Evolutionary conservation across 23 red algal species (phyloP).

Genomic region (Gracilaria domingensis): DNA sequence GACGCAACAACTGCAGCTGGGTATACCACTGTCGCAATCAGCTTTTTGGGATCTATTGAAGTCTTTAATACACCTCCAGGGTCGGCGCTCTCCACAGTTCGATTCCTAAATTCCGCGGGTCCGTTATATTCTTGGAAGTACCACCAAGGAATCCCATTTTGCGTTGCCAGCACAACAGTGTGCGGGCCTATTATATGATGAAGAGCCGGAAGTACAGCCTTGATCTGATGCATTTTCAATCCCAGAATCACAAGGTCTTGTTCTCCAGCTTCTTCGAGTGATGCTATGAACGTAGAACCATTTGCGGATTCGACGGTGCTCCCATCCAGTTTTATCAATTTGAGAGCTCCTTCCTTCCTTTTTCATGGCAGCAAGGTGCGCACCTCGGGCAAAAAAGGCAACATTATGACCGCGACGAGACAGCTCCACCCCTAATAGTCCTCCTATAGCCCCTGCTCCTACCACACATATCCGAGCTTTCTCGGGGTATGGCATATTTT

Average conservation of each 20-base stretch:
- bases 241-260: slow-evolving; percentile 76
- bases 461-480: slow-evolving; percentile 68
- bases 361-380: slow-evolving; percentile 72
- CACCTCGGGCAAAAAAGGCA: slow-evolving; percentile 68
- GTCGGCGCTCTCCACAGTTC: slow-evolving; percentile 60
- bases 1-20: slow-evolving; percentile 63
- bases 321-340: slow-evolving; percentile 40
- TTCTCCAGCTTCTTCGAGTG: slow-evolving; percentile 20
- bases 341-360: neutral
- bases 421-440: slow-evolving; percentile 72
- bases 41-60: slow-evolving; percentile 59
- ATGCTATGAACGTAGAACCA: slow-evolving; percentile 36
- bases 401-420: slow-evolving; percentile 65
- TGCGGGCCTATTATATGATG: slow-evolving; percentile 31
- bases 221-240: slow-evolving; percentile 80
- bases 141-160: slow-evolving; percentile 90
- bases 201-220: slow-evolving; percentile 38
- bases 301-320: slow-evolving; percentile 27
- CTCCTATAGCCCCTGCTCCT: slow-evolving; percentile 81
- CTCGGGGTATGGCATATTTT: neutral
- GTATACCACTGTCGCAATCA: slow-evolving; percentile 78
- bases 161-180: slow-evolving; percentile 50
- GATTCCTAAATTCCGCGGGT: slow-evolving; percentile 37
- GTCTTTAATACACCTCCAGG: slow-evolving; percentile 56
- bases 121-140: slow-evolving; percentile 77